Evolutionary conservation across 352 stramenopile genomes (phyloP), one percentile per base, ranked within the genome.

Genomic region (Phytophthora quininea): DNA sequence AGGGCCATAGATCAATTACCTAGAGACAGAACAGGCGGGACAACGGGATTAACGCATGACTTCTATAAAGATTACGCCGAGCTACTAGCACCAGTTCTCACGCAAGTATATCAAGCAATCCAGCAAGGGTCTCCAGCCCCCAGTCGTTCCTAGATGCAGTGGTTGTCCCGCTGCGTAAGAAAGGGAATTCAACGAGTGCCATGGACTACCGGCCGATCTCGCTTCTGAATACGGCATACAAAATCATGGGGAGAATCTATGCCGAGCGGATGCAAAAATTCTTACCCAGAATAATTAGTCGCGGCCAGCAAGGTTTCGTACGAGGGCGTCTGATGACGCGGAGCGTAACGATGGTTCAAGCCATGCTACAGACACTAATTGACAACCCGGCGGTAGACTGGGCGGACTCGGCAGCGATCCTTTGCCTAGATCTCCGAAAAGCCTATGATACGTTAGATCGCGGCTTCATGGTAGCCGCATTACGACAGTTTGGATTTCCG

Each of bases 161-260:
- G 35, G 32, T 48, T 15, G 19, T 65, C 2, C 37, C 49, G 0
- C 49, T 65, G 0, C 27, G 58, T 7, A 58, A 68, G 10, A 68
- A 62, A 31, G 61, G 60, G 3, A 37, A 62, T 10, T 68, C 58
- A 7, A 12, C 19, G 6, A 35, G 62, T 32, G 61, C 53, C 1
- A 68, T 62, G 46, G 53, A 62, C 12, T 68, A 62, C 10, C 10
- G 52, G 7, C 61, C 52, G n/a, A 68, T 66, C 12, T 50, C 51
- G 2, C 29, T 67, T 5, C 29, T 61, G 0, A 68, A 62, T 14
- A 62, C 61, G 2, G 52, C 52, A 4, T 62, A 58, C 29, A 62
- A 46, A 46, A 40, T 54, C 7, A 47, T 58, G 1, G 53, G 33
- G 3, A 15, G 61, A 40, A 54, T 62, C 1, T 48, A 43, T 9